Conservation (phyloP, 345 rosid species). For the Odontarrhena argentea region DNA sequence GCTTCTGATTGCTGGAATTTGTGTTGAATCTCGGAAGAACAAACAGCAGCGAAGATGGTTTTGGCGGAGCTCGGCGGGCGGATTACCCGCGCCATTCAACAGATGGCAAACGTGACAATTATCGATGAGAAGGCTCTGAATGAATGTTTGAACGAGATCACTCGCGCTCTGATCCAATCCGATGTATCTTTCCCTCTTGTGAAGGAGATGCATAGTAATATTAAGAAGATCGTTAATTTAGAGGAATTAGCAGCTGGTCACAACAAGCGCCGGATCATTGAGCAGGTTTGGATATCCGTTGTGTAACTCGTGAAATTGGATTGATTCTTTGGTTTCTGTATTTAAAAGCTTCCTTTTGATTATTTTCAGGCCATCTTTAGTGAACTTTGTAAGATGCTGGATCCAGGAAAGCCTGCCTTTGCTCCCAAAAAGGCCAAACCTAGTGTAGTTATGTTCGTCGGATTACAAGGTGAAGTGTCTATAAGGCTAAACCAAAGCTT, state of each 20-base stretch:
- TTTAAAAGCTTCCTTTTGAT: conserved; percentile 3
- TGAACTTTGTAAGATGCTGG: conserved; percentile 87
- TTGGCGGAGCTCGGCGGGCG: conserved; percentile 88
- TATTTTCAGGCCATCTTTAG: conserved; percentile 70
- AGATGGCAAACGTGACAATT: conserved; percentile 96
- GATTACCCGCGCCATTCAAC: conserved; percentile 91
- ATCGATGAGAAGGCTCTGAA: conserved; percentile 84
- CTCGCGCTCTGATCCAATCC: conserved; percentile 81
- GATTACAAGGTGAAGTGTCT: conserved; percentile 54
- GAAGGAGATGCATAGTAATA: conserved; percentile 83
- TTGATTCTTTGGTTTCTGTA: not conserved
- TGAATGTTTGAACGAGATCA: conserved; percentile 92
- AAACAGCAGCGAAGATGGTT: conserved; percentile 65
- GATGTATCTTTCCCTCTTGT: conserved; percentile 95
- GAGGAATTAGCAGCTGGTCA: conserved; percentile 96
- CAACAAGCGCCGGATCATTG: conserved; percentile 72
- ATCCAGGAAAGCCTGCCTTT: conserved; percentile 88
- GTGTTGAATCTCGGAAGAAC: not conserved
- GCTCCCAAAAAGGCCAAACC: conserved; percentile 80
- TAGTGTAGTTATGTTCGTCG: conserved; percentile 84
- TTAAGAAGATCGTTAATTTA: conserved; percentile 88
- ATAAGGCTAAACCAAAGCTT: not conserved
- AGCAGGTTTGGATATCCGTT: conserved; percentile 49
- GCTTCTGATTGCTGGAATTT: not conserved
- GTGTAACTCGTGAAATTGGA: not conserved